These are phyloP conservation scores for Chlamydomonas asymmetrica DNA, from an alignment of 139 green algal species.

Conservation along the genomic window DNA sequence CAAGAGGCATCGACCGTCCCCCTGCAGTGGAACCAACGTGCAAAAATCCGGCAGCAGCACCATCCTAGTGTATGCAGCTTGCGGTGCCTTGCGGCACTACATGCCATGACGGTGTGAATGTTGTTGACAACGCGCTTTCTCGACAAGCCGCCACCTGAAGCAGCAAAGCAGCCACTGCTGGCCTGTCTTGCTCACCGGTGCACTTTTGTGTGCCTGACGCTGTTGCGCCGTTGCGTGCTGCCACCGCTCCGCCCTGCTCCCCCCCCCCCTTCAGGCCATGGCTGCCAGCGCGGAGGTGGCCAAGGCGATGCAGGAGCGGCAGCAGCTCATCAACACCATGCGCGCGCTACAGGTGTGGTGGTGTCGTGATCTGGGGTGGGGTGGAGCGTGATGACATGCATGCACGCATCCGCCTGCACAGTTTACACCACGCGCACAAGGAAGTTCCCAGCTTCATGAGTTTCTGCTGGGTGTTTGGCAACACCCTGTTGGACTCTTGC, in stretches of 20 bases:
- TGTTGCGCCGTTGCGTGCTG: neutral
- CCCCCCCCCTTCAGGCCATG: neutral
- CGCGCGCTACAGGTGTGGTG: slow-evolving; percentile 21
- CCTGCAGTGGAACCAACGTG: too few species aligned
- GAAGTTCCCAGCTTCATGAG: neutral
- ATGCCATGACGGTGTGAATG: too few species aligned
- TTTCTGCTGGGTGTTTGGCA: neutral
- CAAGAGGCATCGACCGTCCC: too few species aligned
- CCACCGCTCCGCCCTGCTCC: neutral
- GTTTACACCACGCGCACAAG: neutral
- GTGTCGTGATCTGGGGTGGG: neutral
- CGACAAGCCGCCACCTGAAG: neutral
- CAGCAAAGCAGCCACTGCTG: neutral
- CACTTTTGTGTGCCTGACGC: neutral
- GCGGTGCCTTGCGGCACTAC: too few species aligned
- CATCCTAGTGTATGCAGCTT: too few species aligned
- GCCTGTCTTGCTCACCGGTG: neutral
- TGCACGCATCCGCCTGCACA: neutral
- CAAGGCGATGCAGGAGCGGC: slow-evolving; percentile 1
- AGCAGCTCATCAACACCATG: slow-evolving; percentile 30
- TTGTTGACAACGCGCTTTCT: too few species aligned
- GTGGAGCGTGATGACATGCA: neutral
- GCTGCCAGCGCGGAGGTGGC: neutral
- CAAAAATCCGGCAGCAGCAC: too few species aligned
- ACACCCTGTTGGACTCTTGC: neutral